Conservation (phyloP, 2,329 filamentous ascomycete genomes). For the Arthrobotrys entomopaga region DNA sequence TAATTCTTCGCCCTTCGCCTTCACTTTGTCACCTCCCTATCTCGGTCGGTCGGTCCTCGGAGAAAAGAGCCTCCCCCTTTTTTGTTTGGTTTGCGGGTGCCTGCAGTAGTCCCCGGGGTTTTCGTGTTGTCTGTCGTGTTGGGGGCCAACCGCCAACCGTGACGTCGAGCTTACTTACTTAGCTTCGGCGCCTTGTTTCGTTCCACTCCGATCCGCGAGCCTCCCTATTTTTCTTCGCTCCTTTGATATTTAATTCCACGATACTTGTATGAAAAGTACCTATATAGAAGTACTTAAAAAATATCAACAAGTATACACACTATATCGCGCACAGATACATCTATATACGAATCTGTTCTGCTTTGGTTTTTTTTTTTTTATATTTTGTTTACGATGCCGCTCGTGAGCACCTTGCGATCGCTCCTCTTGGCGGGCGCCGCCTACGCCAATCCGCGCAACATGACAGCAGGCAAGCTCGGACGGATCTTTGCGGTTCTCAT, state of each 20-base stretch:
- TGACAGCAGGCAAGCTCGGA: slow-evolving; percentile 44
- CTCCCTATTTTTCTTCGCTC: neutral
- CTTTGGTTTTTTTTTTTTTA: too few species aligned
- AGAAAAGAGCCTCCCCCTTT: slow-evolving; percentile 36
- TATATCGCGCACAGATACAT: too few species aligned
- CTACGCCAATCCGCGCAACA: slow-evolving; percentile 40
- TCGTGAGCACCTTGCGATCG: slow-evolving; percentile 27
- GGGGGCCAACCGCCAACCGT: neutral
- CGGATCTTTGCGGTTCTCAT: slow-evolving; percentile 64
- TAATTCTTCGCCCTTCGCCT: neutral
- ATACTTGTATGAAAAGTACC: too few species aligned
- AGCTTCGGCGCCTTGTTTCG: neutral
- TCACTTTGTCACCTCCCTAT: slow-evolving; percentile 15
- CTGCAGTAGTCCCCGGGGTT: slow-evolving; percentile 13
- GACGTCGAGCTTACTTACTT: slow-evolving; percentile 25
- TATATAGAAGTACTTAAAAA: too few species aligned
- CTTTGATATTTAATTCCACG: slow-evolving; percentile 8
- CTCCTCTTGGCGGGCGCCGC: slow-evolving; percentile 34
- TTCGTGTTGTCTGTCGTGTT: slow-evolving; percentile 24
- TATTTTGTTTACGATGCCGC: slow-evolving; percentile 24
- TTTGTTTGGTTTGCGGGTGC: slow-evolving; percentile 11
- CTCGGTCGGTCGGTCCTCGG: slow-evolving; percentile 4
- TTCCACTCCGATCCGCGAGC: slow-evolving; percentile 20
- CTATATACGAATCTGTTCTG: too few species aligned
- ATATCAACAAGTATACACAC: too few species aligned